phyloP scores from a whole-genome alignment of 306 rosid species.

The Cucumis hystrix region DNA sequence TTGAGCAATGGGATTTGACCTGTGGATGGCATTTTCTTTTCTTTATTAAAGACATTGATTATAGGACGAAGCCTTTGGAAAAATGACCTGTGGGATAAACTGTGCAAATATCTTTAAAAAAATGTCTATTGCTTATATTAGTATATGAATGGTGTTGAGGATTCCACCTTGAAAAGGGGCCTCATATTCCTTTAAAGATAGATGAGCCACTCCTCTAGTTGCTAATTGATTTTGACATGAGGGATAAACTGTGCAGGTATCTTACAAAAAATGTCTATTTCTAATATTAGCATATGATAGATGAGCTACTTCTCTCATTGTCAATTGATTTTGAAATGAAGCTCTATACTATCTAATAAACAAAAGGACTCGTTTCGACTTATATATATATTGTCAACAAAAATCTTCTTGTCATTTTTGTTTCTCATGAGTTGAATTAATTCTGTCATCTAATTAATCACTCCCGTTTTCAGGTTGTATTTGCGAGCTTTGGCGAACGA shows the following conservation, averaged over 20 bases:
- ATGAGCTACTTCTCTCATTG: too few relatives aligned
- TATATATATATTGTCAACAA: too few relatives aligned
- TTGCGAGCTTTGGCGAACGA: slow-evolving; percentile 87
- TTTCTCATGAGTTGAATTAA: background rate
- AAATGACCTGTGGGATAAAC: background rate
- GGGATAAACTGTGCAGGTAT: background rate
- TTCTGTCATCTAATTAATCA: background rate
- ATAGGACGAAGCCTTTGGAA: background rate
- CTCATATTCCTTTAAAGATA: too few relatives aligned
- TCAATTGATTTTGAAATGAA: too few relatives aligned
- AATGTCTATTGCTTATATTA: too few relatives aligned
- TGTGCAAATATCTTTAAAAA: too few relatives aligned
- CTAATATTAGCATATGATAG: background rate
- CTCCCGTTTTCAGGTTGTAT: slow-evolving; percentile 49
- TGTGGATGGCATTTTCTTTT: background rate
- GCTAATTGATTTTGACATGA: too few relatives aligned
- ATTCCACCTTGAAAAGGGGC: too few relatives aligned
- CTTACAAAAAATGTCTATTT: background rate
- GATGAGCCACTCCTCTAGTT: too few relatives aligned
- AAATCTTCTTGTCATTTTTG: background rate
- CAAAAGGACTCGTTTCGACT: too few relatives aligned
- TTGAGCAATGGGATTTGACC: background rate
- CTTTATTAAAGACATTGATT: background rate
- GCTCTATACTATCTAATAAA: too few relatives aligned
- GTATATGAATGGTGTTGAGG: too few relatives aligned